phyloP scores from a whole-genome alignment of 257 asterid genomes.

The Coffea canephora region DNA sequence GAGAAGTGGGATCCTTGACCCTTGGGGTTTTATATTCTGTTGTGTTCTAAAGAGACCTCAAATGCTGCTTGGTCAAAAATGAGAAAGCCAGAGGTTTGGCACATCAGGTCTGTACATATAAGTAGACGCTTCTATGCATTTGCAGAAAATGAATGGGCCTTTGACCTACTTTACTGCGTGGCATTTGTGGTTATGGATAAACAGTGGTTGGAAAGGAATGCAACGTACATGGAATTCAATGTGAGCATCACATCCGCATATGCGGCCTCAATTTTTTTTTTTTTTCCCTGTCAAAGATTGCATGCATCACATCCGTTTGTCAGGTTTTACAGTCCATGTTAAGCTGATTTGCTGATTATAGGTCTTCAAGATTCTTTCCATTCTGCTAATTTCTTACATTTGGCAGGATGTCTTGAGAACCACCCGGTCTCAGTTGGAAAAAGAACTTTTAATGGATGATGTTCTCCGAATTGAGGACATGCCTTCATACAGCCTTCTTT shows the following conservation, averaged over 20 bases:
- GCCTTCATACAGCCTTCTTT: conserved; percentile 73
- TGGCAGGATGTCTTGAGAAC: conserved; percentile 57
- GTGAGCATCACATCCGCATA: conserved; percentile 32
- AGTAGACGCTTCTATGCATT: conserved; percentile 10
- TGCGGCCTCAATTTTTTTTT: not conserved
- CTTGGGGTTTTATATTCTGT: not conserved
- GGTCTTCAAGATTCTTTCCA: not conserved
- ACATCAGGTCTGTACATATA: not conserved
- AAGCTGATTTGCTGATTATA: not conserved
- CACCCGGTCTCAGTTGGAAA: conserved; percentile 67
- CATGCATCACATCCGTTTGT: not conserved
- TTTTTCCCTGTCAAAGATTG: too few relatives aligned
- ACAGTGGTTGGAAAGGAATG: conserved; percentile 73
- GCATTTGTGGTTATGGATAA: conserved; percentile 88
- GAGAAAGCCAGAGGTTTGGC: not conserved
- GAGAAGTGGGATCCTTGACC: not conserved
- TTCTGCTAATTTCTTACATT: not conserved
- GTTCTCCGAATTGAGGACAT: conserved; percentile 66
- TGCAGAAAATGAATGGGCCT: conserved; percentile 84
- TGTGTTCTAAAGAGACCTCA: not conserved
- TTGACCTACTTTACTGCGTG: conserved; percentile 74
- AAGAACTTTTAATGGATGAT: conserved; percentile 65
- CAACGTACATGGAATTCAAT: conserved; percentile 81
- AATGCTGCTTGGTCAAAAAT: not conserved
- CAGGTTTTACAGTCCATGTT: not conserved